Conservation (phyloP, 306 rosid species). For the Albizia julibrissin region DNA sequence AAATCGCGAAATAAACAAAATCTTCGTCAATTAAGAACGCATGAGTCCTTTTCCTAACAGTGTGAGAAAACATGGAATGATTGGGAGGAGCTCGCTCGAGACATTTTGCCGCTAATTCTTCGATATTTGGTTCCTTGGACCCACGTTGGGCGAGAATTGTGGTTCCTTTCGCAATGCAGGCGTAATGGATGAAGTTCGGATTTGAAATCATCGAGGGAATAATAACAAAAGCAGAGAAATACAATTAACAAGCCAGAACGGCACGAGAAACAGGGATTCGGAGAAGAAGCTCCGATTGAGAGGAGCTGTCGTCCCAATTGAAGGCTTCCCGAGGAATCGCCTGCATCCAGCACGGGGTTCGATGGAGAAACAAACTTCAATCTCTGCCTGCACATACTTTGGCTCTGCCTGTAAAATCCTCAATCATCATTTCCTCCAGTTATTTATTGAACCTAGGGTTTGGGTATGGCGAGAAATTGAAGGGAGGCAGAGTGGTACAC, state of each 20-base stretch:
- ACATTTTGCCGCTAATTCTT: slow-evolving; percentile 51
- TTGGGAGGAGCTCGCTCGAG: slow-evolving; percentile 49
- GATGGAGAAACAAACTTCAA: not conserved
- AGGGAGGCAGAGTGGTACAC: not conserved
- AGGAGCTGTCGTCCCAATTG: not conserved
- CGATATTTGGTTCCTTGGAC: slow-evolving; percentile 42
- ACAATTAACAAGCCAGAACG: not conserved
- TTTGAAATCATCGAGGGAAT: not conserved
- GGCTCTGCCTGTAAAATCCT: not conserved
- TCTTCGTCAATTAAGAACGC: slow-evolving; percentile 41
- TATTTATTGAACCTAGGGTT: not conserved
- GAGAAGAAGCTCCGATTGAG: not conserved
- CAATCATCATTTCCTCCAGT: not conserved
- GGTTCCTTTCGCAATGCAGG: slow-evolving; percentile 58
- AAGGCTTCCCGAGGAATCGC: not conserved
- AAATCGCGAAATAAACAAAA: slow-evolving; percentile 52
- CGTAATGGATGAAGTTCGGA: not conserved
- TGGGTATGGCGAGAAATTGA: not conserved
- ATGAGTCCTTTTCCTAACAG: slow-evolving; percentile 48
- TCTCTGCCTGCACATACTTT: slow-evolving; percentile 4
- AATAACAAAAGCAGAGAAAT: not conserved
- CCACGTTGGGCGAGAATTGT: slow-evolving; percentile 51
- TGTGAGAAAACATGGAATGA: slow-evolving; percentile 53
- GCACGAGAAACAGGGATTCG: not conserved
- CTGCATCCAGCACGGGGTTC: not conserved